Percentiles rank a stretch among this genome's conserved stretches.
phyloP scores from a whole-genome alignment of 768 basidiomycete species.

The Boletus vermiculosoides region DNA sequence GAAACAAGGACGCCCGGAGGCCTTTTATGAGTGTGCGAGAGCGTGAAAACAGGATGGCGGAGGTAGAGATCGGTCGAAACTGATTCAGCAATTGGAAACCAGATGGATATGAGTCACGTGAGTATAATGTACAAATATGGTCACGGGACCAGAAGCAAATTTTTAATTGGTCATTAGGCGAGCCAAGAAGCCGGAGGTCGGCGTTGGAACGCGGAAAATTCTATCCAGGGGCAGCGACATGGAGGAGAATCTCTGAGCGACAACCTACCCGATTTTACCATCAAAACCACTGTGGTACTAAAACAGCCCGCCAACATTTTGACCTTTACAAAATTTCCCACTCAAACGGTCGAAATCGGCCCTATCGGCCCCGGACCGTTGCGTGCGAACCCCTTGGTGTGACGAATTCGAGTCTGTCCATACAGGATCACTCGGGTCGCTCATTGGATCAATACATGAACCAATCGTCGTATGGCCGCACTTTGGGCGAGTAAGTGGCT shows the following conservation, averaged over 20 bases:
- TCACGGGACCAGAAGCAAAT: conserved; percentile 4
- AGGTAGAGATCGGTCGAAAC: not conserved
- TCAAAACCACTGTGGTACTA: too few relatives aligned
- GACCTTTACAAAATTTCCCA: too few relatives aligned
- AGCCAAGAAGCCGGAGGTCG: not conserved
- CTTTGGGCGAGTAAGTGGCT: not conserved
- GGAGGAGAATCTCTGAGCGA: not conserved
- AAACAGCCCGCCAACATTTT: too few relatives aligned
- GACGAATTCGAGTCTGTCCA: not conserved
- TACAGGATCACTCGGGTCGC: too few relatives aligned
- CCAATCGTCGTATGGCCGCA: not conserved
- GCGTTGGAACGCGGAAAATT: not conserved
- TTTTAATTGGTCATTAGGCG: not conserved
- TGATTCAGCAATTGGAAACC: conserved; percentile 1
- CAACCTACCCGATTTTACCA: not conserved
- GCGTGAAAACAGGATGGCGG: conserved; percentile 30
- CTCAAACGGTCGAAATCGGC: not conserved
- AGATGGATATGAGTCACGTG: conserved; percentile 8
- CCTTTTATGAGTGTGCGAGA: conserved; percentile 26
- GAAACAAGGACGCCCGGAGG: conserved; percentile 32
- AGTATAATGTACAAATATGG: not conserved
- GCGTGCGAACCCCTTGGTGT: not conserved
- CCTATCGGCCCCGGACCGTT: not conserved
- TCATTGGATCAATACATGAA: not conserved
- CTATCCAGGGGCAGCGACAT: not conserved